Evolutionary conservation across 108 stramenopile genomes (phyloP).

Genomic region (Cyclotella atomus): DNA sequence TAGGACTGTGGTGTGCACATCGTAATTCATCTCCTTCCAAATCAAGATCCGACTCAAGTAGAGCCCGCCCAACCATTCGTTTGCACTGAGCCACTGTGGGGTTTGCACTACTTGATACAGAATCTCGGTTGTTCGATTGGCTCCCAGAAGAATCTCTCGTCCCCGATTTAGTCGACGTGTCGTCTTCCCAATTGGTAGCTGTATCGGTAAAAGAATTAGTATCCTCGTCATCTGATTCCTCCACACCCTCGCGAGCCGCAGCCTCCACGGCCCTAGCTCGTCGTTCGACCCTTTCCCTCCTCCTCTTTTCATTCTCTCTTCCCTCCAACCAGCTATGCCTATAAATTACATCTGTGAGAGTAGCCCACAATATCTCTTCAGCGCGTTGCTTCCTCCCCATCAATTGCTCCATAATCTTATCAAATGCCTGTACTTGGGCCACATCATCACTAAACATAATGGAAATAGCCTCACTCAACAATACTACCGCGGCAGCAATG

Average conservation of each 20-base stretch:
- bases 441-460: conserved; percentile 84
- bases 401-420: conserved; percentile 83
- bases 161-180: conserved; percentile 36
- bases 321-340: conserved; percentile 37
- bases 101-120: not conserved
- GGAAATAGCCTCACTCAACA: conserved; percentile 63
- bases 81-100: conserved; percentile 27
- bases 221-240: conserved; percentile 43
- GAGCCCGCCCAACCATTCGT: conserved; percentile 64
- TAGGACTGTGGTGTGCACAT: conserved; percentile 34
- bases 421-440: conserved; percentile 72
- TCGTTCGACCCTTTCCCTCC: conserved; percentile 34
- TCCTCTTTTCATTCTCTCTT: conserved; percentile 25
- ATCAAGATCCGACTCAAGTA: conserved; percentile 83
- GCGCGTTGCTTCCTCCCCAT: conserved; percentile 85
- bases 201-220: conserved; percentile 41
- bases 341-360: conserved; percentile 77
- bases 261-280: conserved; percentile 38
- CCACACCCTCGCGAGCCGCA: conserved; percentile 24
- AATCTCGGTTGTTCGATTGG: not conserved
- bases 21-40: conserved; percentile 83
- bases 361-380: conserved; percentile 87
- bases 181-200: conserved; percentile 42
- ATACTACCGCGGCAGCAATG: conserved; percentile 77
- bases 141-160: not conserved